Base-by-base conservation (phyloP, 1,284 basidiomycete genomes). In the Peniophora sp. region DNA sequence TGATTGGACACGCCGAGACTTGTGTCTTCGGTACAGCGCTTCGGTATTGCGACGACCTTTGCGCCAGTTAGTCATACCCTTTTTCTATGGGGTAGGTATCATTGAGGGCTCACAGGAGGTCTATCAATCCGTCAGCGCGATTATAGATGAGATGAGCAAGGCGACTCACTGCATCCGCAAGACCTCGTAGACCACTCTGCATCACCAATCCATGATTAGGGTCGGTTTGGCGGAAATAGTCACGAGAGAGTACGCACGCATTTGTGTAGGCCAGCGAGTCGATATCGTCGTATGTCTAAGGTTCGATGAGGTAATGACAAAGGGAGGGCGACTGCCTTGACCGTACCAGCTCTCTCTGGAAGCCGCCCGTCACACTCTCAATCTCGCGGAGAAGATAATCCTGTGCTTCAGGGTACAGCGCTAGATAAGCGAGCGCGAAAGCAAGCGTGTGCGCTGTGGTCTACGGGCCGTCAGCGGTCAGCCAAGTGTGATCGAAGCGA, bases 181-280 rank as follows among this genome's bases (percentile, higher is more conserved):
- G 0, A 79, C 75, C 63, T 86, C 83, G 59, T 81, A 71, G 52
- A 81, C 67, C 0, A 77, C 74, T 8, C 77, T 80, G 52, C 59
- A 57, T 32, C 60, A 32, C 27, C 5, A 32, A 5, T 32, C 6
- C 27, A 32, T 32, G 27, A 32, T 32, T 12, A 32, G 27, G 27
- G 38, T 6, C 38, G 16, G 38, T 41, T 20, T 16, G n/a, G n/a
- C n/a, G n/a, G n/a, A n/a, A n/a, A n/a, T n/a, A n/a, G n/a, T 41
- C 19, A 16, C 38, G 5, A 20, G n/a, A 41, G 27, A 12, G 27
- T 11, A 58, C 69, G 57, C 60, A 75, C 72, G 75, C 76, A 63
- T 73, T 65, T 11, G 67, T 65, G 46, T 72, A 67, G 9, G 65
- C 69, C 6, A 83, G 64, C 25, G 66, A 56, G 32, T 69, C 62